Conservation (phyloP, 352 stramenopile species). For the Globisporangium polare region DNA sequence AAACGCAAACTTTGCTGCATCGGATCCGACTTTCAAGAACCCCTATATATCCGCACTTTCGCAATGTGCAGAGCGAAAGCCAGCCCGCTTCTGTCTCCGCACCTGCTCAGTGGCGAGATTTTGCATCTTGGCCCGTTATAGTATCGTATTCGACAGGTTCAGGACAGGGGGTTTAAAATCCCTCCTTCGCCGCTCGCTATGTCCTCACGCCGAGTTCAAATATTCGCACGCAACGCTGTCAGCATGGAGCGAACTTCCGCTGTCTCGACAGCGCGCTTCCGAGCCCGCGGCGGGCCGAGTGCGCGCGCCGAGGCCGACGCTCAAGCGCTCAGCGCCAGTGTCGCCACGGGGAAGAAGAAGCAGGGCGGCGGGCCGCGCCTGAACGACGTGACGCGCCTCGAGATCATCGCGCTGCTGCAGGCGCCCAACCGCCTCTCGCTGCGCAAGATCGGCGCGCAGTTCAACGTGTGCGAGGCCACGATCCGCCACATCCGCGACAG, state of each 20-base stretch:
- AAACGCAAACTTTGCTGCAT: too few species aligned
- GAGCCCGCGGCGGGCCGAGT: not conserved
- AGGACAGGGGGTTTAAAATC: too few species aligned
- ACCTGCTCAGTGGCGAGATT: too few species aligned
- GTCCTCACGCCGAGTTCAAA: not conserved
- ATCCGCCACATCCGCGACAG: conserved; percentile 17
- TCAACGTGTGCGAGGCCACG: conserved; percentile 13
- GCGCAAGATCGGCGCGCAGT: conserved; percentile 13
- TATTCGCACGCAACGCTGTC: not conserved
- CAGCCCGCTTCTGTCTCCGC: too few species aligned
- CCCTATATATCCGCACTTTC: too few species aligned
- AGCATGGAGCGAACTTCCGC: conserved; percentile 1
- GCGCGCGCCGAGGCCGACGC: conserved; percentile 3
- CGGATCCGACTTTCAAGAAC: too few species aligned
- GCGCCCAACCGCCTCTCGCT: conserved; percentile 10
- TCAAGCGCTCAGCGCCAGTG: not conserved
- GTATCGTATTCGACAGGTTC: too few species aligned
- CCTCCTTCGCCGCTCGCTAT: too few species aligned
- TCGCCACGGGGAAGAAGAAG: conserved; percentile 2
- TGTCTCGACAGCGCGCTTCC: conserved; percentile 1
- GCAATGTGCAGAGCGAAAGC: too few species aligned
- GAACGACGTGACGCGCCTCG: conserved; percentile 15
- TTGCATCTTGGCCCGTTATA: too few species aligned
- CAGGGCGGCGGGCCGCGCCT: conserved; percentile 13
- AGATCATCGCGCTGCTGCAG: conserved; percentile 15